phyloP scores from a whole-genome alignment of 2,329 filamentous ascomycete species.

The Penicillium sp. region DNA sequence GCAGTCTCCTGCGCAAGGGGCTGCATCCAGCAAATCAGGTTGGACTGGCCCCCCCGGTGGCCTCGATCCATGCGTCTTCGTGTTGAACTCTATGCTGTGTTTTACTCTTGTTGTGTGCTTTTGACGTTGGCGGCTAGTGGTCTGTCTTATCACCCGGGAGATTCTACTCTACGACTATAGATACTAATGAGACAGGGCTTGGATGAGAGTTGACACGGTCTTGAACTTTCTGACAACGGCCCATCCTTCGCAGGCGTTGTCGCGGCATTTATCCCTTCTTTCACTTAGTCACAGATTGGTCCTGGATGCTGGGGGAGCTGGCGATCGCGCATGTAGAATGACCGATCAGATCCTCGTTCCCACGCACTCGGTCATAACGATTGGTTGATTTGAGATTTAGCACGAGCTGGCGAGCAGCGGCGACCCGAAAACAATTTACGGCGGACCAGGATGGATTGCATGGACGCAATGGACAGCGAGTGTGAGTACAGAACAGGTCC shows the following conservation, averaged over 20 bases:
- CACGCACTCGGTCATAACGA: too few relatives aligned
- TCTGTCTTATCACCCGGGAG: too few relatives aligned
- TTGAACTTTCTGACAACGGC: too few relatives aligned
- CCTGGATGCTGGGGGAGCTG: background rate
- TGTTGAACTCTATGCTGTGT: constrained; percentile 2
- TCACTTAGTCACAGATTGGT: background rate
- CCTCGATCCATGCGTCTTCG: constrained; percentile 1
- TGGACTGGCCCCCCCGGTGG: background rate
- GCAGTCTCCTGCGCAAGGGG: constrained; percentile 23
- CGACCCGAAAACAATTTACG: too few relatives aligned
- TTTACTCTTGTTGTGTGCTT: background rate
- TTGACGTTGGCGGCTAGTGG: too few relatives aligned
- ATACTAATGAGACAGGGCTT: background rate
- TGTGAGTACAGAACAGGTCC: too few relatives aligned
- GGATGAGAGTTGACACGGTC: background rate
- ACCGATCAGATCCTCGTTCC: background rate
- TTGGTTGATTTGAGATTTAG: too few relatives aligned
- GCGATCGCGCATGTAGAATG: background rate
- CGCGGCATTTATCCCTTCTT: background rate
- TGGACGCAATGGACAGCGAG: too few relatives aligned
- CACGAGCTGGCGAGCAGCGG: too few relatives aligned
- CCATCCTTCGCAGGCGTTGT: too few relatives aligned
- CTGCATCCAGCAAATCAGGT: constrained; percentile 9
- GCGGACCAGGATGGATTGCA: too few relatives aligned
- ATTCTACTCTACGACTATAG: background rate